Conservation (phyloP, 2,329 filamentous ascomycete species). For the Monosporascus sp. region DNA sequence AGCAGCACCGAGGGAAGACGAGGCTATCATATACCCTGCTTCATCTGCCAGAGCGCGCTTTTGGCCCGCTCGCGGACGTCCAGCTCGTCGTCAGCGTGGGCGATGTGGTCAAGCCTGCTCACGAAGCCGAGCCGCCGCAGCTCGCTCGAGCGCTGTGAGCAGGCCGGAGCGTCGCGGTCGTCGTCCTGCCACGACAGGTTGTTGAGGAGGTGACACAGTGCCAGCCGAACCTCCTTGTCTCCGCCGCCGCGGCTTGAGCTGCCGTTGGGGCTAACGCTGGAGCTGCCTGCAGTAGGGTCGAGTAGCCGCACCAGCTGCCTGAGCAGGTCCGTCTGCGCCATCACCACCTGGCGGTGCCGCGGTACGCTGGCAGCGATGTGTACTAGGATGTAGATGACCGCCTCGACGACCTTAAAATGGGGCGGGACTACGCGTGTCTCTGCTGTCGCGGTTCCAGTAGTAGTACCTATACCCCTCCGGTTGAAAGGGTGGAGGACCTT, state of each 20-base stretch:
- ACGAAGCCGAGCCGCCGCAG: constrained; percentile 69
- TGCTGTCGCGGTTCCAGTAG: constrained; percentile 8
- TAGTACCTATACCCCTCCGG: constrained; percentile 27
- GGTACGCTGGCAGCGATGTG: constrained; percentile 82
- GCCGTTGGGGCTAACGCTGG: not conserved
- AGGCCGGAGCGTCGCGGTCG: constrained; percentile 58
- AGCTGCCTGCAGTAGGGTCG: constrained; percentile 21
- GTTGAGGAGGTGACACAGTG: constrained; percentile 76
- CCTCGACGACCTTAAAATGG: constrained; percentile 65
- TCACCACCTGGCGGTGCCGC: constrained; percentile 70
- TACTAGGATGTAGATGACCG: constrained; percentile 76
- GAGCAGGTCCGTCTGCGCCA: constrained; percentile 72
- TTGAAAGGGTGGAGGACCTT: constrained; percentile 50
- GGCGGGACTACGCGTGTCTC: constrained; percentile 51
- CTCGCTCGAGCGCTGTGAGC: constrained; percentile 60
- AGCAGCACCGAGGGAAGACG: too few species aligned
- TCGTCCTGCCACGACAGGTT: constrained; percentile 85
- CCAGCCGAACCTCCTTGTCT: constrained; percentile 67
- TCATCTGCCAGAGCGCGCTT: constrained; percentile 69
- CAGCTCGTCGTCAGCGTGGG: constrained; percentile 64
- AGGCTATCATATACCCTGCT: constrained; percentile 17
- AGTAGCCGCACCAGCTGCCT: constrained; percentile 69
- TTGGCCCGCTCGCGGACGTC: constrained; percentile 83
- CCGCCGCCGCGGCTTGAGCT: constrained; percentile 40
- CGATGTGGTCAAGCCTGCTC: constrained; percentile 56